Conservation (phyloP, 2,329 filamentous ascomycete genomes). For the Graphium sp. region DNA sequence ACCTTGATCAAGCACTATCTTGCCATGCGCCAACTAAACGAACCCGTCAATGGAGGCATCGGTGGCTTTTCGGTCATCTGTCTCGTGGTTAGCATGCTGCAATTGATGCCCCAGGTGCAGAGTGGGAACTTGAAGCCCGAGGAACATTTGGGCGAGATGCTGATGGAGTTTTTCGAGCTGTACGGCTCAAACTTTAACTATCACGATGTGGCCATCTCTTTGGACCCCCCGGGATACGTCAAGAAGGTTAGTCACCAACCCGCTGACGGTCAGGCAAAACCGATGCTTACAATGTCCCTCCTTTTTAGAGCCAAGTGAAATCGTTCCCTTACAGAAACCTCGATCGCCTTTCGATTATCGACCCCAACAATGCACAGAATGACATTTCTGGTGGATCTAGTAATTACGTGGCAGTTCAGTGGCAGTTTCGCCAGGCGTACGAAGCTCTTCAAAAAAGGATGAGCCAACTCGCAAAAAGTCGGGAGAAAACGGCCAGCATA, state of each 20-base stretch:
- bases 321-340: slow-evolving; percentile 38
- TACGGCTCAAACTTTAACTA: slow-evolving; percentile 76
- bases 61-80: slow-evolving; percentile 93
- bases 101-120: slow-evolving; percentile 58
- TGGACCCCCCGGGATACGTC: slow-evolving; percentile 60
- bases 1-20: slow-evolving; percentile 86
- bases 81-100: slow-evolving; percentile 75
- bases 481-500: slow-evolving; percentile 1
- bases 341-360: slow-evolving; percentile 69
- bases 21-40: slow-evolving; percentile 76
- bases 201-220: slow-evolving; percentile 50
- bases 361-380: slow-evolving; percentile 72
- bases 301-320: slow-evolving; percentile 23
- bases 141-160: slow-evolving; percentile 59
- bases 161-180: slow-evolving; percentile 78
- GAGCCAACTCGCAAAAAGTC: slow-evolving; percentile 21
- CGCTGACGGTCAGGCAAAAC: no score
- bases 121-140: slow-evolving; percentile 38
- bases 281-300: slow-evolving; percentile 1
- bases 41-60: slow-evolving; percentile 79
- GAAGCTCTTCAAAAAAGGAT: slow-evolving; percentile 40
- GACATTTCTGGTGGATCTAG: slow-evolving; percentile 80
- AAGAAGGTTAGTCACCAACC: slow-evolving; percentile 44
- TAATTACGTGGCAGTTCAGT: slow-evolving; percentile 49
- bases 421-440: slow-evolving; percentile 53